Evolutionary conservation across 1,284 basidiomycete species (phyloP).

Genomic region (Papiliotrema fonsecae): DNA sequence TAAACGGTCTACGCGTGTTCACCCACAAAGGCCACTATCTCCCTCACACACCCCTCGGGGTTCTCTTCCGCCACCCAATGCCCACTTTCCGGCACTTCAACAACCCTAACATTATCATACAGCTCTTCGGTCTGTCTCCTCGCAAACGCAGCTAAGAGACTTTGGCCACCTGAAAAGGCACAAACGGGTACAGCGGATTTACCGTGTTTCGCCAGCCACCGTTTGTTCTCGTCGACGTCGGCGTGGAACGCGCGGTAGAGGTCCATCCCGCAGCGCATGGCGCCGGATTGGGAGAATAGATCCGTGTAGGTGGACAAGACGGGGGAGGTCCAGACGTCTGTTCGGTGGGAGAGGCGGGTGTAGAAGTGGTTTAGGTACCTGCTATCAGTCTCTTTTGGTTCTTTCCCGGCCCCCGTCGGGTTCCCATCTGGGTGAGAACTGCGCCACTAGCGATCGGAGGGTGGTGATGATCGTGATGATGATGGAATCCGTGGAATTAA

Average conservation of each 20-base stretch:
- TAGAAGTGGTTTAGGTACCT: slow-evolving; percentile 24
- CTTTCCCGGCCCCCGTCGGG: too few species aligned
- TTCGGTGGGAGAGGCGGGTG: slow-evolving; percentile 16
- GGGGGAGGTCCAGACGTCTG: slow-evolving; percentile 11
- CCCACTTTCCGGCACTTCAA: slow-evolving; percentile 10
- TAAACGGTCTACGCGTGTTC: slow-evolving; percentile 2
- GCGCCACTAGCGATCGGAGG: too few species aligned
- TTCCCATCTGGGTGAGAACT: too few species aligned
- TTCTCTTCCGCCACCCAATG: slow-evolving; percentile 31
- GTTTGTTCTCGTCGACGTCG: slow-evolving; percentile 16
- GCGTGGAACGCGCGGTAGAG: slow-evolving; percentile 21
- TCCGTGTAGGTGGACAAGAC: slow-evolving; percentile 14
- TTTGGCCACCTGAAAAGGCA: slow-evolving; percentile 16
- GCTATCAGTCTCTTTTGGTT: neutral
- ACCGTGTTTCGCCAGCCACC: slow-evolving; percentile 8
- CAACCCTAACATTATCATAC: slow-evolving; percentile 15
- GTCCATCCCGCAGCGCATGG: slow-evolving; percentile 24
- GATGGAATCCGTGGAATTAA: neutral
- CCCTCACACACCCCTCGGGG: slow-evolving; percentile 16
- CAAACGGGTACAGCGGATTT: slow-evolving; percentile 16
- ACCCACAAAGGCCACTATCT: slow-evolving; percentile 9
- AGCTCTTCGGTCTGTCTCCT: slow-evolving; percentile 18
- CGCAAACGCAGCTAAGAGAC: slow-evolving; percentile 13
- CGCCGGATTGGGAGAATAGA: slow-evolving; percentile 15
- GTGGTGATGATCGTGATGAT: too few species aligned